Evolutionary conservation across 2,329 filamentous ascomycete genomes (phyloP), one percentile per base, ranked within the genome.

Genomic region (Pseudogymnoascus sp.): DNA sequence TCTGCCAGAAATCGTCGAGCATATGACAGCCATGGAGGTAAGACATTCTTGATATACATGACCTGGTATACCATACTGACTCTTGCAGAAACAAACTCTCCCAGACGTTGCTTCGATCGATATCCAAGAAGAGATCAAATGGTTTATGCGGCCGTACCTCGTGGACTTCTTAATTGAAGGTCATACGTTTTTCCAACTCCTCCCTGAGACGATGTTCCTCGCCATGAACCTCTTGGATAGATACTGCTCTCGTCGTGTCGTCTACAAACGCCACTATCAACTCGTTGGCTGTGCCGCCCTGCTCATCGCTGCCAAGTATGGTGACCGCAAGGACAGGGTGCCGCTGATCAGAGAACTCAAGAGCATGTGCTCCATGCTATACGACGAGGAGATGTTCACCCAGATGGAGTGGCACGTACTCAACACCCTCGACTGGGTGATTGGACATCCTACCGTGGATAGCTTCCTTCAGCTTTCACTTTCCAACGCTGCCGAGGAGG

Each of bases 331-430:
- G 81, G 95, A 99, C 74, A 87, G 93, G 61, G 95, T 99, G n/a
- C 95, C 95, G 4, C 95, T 96, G 68, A 96, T 99, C 74, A 88
- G 91, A 74, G 95, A 99, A 76, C 82, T 99, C 68, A 96, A 96
- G 83, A 96, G 93, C 69, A 98, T 99, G 95, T 99, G 95, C 84
- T 98, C 95, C 78, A 93, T 90, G 38, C 84, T 98, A 40, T 99
- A 99, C 78, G 95, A 99, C 72, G 92, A 96, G 60, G 93, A 96
- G 79, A 99, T 99, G 95, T 99, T 99, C 79, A 93, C 93, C 10
- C 95, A 99, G 78, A 99, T 99, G 95, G 95, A 99, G 80, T 98
- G 96, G 93, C 95, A 99, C 76, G 93, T 99, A 38, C 84, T 99
- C 70, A 96, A 97, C 78, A 99, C 95, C 1, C 84, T 99, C 65